These are phyloP conservation scores for Saccharomycopsis oosterbeekiorum DNA, from an alignment of 805 yeast species.

Conservation along the genomic window DNA sequence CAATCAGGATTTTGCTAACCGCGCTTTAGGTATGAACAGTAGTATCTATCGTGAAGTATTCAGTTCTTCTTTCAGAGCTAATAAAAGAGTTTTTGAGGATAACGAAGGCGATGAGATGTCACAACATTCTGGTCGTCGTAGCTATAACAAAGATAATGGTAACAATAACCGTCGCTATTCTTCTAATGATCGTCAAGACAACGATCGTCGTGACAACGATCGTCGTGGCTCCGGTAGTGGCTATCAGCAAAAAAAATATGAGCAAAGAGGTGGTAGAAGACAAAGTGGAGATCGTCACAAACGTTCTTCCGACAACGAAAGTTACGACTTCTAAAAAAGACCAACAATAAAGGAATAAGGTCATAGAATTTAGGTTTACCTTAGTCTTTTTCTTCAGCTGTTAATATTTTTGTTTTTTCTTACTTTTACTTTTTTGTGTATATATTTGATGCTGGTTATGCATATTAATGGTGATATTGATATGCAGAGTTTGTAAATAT, in stretches of 20 bases:
- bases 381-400: neutral
- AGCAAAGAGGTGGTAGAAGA: slow-evolving; percentile 13
- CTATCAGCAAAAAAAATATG: slow-evolving; percentile 19
- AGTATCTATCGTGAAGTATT: neutral
- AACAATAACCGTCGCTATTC: neutral
- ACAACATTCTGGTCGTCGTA: neutral
- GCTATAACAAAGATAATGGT: neutral
- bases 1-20: neutral
- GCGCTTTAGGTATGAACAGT: slow-evolving; percentile 2
- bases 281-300: slow-evolving; percentile 17
- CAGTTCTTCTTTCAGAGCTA: neutral
- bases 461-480: neutral
- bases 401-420: neutral
- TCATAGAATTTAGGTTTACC: neutral
- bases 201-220: slow-evolving; percentile 11
- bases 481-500: neutral
- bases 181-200: neutral
- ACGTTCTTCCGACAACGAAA: slow-evolving; percentile 17
- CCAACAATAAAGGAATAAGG: neutral
- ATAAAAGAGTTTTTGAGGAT: neutral
- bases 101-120: neutral
- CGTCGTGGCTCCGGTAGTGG: slow-evolving; percentile 24
- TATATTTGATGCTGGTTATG: neutral
- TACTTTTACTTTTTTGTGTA: neutral
- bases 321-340: neutral